phyloP scores from a whole-genome alignment of 805 yeast genomes.

The Yamadazyma akitaensis region DNA sequence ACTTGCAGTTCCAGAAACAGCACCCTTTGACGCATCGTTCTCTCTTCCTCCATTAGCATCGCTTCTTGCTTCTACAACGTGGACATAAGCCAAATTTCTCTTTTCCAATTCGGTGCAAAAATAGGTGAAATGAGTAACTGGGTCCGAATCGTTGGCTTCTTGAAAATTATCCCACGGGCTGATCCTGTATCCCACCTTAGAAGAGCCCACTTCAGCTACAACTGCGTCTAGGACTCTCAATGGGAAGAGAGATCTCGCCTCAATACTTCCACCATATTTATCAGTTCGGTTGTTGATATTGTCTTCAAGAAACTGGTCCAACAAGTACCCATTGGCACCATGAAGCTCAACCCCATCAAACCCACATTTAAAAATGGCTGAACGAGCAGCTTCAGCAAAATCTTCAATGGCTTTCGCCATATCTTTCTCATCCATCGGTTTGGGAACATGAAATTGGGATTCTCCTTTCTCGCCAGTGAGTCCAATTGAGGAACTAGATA shows the following conservation, averaged over 20 bases:
- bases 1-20: too few species aligned
- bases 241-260: constrained; percentile 21
- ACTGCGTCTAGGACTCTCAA: constrained; percentile 20
- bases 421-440: constrained; percentile 15
- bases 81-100: constrained; percentile 13
- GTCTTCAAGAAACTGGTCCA: constrained; percentile 22
- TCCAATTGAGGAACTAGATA: constrained; percentile 23
- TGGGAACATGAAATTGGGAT: not conserved
- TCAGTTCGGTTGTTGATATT: constrained; percentile 22
- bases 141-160: constrained; percentile 12
- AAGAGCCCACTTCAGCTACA: constrained; percentile 15
- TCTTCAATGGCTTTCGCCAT: constrained; percentile 16
- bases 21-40: too few species aligned
- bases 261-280: constrained; percentile 25
- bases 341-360: constrained; percentile 27
- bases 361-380: constrained; percentile 21
- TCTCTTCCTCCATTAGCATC: constrained; percentile 17
- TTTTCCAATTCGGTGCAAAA: constrained; percentile 14
- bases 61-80: constrained; percentile 28
- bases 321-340: constrained; percentile 27
- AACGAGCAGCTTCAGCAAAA: constrained; percentile 17
- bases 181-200: constrained; percentile 17
- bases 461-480: constrained; percentile 5
- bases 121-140: constrained; percentile 11
- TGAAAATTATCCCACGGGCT: constrained; percentile 19